Evolutionary conservation across 768 basidiomycete genomes (phyloP), one percentile per base, ranked within the genome.

Genomic region (Kwoniella newhampshirensis): DNA sequence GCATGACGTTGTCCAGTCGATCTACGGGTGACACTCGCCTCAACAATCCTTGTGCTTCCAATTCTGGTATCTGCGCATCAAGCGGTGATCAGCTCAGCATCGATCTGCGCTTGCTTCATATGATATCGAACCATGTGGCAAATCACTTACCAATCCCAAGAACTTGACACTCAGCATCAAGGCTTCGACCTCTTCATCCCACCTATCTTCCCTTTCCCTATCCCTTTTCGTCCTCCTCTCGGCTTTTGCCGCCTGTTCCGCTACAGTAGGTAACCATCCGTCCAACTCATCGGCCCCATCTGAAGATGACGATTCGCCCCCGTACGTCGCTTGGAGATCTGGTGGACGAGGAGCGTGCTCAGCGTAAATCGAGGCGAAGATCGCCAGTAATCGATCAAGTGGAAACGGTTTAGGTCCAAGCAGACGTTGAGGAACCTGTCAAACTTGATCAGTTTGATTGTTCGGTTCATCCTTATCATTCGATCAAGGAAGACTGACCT

Each of bases 121-220:
- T n/a, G n/a, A n/a, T n/a, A n/a, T n/a, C n/a, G n/a, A 32, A 27
- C 17, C 3, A 26, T 51, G 49, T 25, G 41, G 23, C 42, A 15
- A 12, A 23, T 21, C 18, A 84, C 91, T 64, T 67, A 94, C 92
- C 75, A 94, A 87, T 80, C 89, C 89, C 63, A 94, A 78, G 68
- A 91, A 87, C 40, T 90, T 91, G 28, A 92, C 64, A 12, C 64
- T 62, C 62, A 71, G 65, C 12, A 60, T 63, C 27, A 76, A 41
- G 25, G 62, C 65, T 17, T 73, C 80, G 20, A 96, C 81, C 15
- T 89, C 87, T 63, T 91, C 89, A 77, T 96, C 91, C 93, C 93
- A 97, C 12, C 88, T 87, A 64, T 85, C 83, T 41, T 91, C 84
- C 23, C 84, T 82, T 66, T 93, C 91, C 36, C 81, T 79, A 64